A percentile compares a stretch with the other conserved stretches of the same genome.
Evolutionary conservation across 2,329 filamentous ascomycete genomes (phyloP).

Genomic region (Triangularia setosa): DNA sequence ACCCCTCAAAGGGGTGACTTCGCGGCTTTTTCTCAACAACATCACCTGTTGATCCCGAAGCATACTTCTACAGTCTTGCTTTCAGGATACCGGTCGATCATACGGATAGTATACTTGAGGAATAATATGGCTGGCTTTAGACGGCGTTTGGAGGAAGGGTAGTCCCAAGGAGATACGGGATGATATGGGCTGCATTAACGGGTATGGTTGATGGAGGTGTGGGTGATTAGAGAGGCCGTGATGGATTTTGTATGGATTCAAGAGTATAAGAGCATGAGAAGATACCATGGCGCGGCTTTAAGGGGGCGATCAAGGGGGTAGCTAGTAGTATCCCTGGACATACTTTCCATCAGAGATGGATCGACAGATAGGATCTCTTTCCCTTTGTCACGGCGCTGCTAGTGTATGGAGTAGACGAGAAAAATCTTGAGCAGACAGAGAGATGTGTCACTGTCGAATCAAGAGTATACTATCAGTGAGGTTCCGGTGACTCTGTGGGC

Average conservation of each 20-base stretch:
- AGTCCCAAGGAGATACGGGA: conserved; percentile 5
- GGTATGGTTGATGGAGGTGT: neutral
- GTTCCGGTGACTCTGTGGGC: neutral
- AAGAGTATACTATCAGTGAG: neutral
- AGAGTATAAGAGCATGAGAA: neutral
- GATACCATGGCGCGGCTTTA: too few species aligned
- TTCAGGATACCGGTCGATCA: conserved; percentile 27
- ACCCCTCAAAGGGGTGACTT: neutral
- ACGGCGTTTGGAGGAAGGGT: conserved; percentile 15
- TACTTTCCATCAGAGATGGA: neutral
- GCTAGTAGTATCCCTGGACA: neutral
- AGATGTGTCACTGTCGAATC: neutral
- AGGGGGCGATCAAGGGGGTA: neutral
- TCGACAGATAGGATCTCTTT: neutral
- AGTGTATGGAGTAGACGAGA: conserved; percentile 14
- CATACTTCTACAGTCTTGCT: conserved; percentile 21
- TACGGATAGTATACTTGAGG: conserved; percentile 10
- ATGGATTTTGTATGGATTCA: neutral
- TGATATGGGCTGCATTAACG: conserved; percentile 7
- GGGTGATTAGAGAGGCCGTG: neutral
- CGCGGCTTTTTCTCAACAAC: neutral
- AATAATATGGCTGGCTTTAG: conserved; percentile 16
- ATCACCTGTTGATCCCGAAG: conserved; percentile 7
- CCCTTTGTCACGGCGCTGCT: conserved; percentile 13
- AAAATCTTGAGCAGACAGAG: neutral